Evolutionary conservation across 805 yeast species (phyloP).

Genomic region (Zygoascus tannicola): DNA sequence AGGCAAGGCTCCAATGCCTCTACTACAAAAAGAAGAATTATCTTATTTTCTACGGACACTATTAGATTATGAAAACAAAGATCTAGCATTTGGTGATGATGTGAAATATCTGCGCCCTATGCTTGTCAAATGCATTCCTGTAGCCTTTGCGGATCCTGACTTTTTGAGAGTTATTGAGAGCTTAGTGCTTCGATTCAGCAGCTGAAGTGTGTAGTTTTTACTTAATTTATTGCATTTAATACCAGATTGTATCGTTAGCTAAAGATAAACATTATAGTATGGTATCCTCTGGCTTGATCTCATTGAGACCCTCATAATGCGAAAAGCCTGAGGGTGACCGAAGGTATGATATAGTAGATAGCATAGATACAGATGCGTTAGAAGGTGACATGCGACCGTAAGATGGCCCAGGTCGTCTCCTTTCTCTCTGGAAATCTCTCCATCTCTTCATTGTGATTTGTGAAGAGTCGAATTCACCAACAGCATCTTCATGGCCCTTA

Average conservation of each 20-base stretch:
- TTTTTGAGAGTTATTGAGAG: slow-evolving; percentile 5
- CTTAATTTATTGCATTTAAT: neutral
- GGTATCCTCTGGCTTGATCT: slow-evolving; percentile 1
- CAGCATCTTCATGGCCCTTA: slow-evolving; percentile 57
- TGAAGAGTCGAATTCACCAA: slow-evolving; percentile 87
- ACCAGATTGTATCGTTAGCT: neutral
- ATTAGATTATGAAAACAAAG: slow-evolving; percentile 4
- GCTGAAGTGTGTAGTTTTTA: neutral
- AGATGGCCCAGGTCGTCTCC: slow-evolving; percentile 38
- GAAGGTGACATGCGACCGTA: slow-evolving; percentile 1
- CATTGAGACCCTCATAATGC: neutral
- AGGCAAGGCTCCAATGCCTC: slow-evolving; percentile 55
- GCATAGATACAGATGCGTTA: slow-evolving; percentile 4
- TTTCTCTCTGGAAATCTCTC: slow-evolving; percentile 82
- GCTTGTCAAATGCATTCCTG: slow-evolving; percentile 7
- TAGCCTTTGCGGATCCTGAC: slow-evolving; percentile 5
- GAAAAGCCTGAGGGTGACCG: neutral
- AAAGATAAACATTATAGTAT: neutral
- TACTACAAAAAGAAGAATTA: slow-evolving; percentile 57
- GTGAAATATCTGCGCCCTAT: slow-evolving; percentile 8
- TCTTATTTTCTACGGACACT: slow-evolving; percentile 18
- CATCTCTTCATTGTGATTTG: slow-evolving; percentile 85
- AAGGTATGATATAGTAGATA: slow-evolving; percentile 6
- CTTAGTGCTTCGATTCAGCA: slow-evolving; percentile 1
- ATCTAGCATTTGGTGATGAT: neutral